Base-by-base conservation (phyloP, 148 eudicot species). In the Spergularia marina region DNA sequence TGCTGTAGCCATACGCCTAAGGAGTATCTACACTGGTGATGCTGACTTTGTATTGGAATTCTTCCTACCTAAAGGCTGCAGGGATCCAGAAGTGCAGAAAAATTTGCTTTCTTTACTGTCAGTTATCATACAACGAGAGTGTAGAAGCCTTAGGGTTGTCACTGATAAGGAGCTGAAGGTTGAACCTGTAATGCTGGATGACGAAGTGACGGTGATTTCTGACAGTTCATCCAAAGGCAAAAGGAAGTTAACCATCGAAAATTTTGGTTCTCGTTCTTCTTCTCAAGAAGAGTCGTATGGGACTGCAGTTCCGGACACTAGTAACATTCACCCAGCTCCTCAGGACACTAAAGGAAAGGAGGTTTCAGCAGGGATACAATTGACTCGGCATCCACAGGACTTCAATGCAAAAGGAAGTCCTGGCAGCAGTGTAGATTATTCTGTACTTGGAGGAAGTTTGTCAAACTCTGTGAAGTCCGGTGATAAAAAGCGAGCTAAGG, bases 1-100 rank as follows among this genome's bases (percentile, higher is more conserved):
- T 65, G 89, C 92, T 60, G 98, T 93, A 21, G 98, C 98, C 23
- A 91, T 93, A 76, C 94, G 97, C 58, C 84, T 93, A n/a, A 74
- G 97, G 79, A 83, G 98, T 76, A 76, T 83, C 12, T 82, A 81
- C 72, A 84, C 92, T 1, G 88, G 90, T 40, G 75, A 73, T 60
- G 75, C 85, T 25, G 97, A 93, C 58, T 93, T 89, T 82, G 97
- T 93, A 47, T 65, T 93, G 74, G 98, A 93, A 86, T 93, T 93
- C 79, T 93, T 93, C 84, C 83, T 93, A 64, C 98, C 97, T 0
- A 25, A 68, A 51, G 80, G 82, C 16, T 89, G 94, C 40, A 66
- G 64, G 69, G 88, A 81, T 66, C 84, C 86, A 0, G 87, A 89
- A 69, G 88, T 85, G 41, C 98, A 93, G 71, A 87, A 73, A 80